Base-by-base conservation (phyloP, 495 filamentous ascomycete species). In the Jackrogersella multiformis region DNA sequence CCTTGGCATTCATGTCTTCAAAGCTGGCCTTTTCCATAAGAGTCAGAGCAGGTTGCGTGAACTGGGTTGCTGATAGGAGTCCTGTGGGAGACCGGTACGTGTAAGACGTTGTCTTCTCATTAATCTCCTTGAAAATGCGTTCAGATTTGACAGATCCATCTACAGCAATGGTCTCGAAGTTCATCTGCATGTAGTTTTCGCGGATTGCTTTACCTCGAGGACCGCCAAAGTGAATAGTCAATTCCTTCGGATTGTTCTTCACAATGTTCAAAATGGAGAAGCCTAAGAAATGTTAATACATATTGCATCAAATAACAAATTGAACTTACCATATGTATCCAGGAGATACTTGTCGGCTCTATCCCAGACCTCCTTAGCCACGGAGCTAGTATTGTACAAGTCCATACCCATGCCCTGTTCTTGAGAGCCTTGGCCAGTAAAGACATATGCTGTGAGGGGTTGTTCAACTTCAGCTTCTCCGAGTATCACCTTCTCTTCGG, bases 371-470 rank as follows among this genome's bases (percentile, higher is more conserved):
- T 97, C 94, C 79, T 90, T 92, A 46, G 95, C 95, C 32, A 99
- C 95, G 2, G 88, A 83, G 73, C 94, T 97, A 80, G 88, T 94
- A 60, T 80, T 89, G 72, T 99, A 99, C 34, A 99, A 86, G 76
- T 97, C 95, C 95, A 99, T 99, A 79, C 95, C 95, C 95, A 99
- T 99, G 49, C 95, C 95, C 76, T 98, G 96, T 77, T 98, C 95
- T 77, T 99, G 95, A 32, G 92, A 96, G 48, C 95, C 95, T 76
- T 99, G 95, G 34, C 95, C 95, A 51, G 95, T 99, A 80, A 99
- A 99, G 64, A 99, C 92, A 69, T 99, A 99, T 5, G 94, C 87
- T 18, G 94, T 94, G 18, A 94, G 91, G n/a, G 96, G 96, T 73
- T 99, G 95, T 77, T 99, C 95, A 59, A 99, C 93, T 76, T 99